Percentiles rank a stretch among this genome's conserved stretches.
Conservation (phyloP, 768 basidiomycete species). For the Austroboletus eburneus region DNA sequence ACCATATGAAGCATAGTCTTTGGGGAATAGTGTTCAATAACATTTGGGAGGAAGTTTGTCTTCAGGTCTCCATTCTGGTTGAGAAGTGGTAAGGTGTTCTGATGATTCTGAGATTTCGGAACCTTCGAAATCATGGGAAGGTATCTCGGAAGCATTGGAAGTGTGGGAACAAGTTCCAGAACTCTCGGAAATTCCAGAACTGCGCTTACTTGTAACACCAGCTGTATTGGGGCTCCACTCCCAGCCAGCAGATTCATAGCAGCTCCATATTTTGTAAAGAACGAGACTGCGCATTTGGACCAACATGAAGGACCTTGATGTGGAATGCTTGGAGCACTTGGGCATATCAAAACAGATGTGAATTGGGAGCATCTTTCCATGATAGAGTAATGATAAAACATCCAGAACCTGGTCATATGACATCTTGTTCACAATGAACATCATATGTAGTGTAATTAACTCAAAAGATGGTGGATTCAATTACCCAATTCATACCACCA, state of each 20-base stretch:
- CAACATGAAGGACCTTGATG: neutral
- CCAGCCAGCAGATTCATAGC: neutral
- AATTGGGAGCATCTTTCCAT: conserved; percentile 4
- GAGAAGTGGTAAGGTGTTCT: too few species aligned
- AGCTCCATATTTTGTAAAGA: neutral
- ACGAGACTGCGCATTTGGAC: neutral
- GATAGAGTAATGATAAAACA: conserved; percentile 20
- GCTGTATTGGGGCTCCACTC: neutral
- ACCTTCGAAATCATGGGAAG: too few species aligned
- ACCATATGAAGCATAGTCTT: too few species aligned
- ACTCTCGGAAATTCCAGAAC: too few species aligned
- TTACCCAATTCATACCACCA: neutral
- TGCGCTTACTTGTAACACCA: too few species aligned
- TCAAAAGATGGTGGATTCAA: neutral
- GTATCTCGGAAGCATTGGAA: too few species aligned
- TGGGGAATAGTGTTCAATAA: too few species aligned
- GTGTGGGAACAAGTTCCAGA: too few species aligned
- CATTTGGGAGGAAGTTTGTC: too few species aligned
- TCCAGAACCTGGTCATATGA: conserved; percentile 8
- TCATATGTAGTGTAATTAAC: conserved; percentile 22
- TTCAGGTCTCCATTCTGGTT: too few species aligned
- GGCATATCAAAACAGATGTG: conserved; percentile 23
- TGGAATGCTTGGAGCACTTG: neutral
- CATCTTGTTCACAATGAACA: conserved; percentile 12
- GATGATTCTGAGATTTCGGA: too few species aligned